Conservation (phyloP, 2,329 filamentous ascomycete genomes). For the Thielaviopsis euricoi region DNA sequence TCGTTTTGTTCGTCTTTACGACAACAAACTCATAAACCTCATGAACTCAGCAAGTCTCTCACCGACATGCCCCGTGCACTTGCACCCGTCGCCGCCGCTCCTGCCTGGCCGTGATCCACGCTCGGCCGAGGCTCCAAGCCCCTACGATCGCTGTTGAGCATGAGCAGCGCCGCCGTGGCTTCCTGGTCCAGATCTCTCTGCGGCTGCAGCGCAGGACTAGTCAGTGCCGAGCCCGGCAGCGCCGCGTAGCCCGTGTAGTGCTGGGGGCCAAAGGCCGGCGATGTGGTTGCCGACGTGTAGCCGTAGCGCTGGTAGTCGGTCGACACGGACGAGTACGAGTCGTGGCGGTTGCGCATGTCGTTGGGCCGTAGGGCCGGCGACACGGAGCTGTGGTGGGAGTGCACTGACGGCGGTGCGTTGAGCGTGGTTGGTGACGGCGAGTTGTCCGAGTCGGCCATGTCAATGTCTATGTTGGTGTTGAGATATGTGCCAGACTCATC, state of each 20-base stretch:
- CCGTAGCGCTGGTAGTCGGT: slow-evolving; percentile 35
- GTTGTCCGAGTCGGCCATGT: slow-evolving; percentile 39
- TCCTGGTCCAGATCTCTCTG: slow-evolving; percentile 52
- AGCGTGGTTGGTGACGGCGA: slow-evolving; percentile 31
- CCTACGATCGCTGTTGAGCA: slow-evolving; percentile 69
- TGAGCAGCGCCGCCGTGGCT: slow-evolving; percentile 70
- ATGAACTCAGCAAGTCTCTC: slow-evolving; percentile 31
- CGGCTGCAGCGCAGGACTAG: slow-evolving; percentile 40
- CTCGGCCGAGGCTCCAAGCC: slow-evolving; percentile 23
- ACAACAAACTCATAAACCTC: background rate
- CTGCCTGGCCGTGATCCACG: slow-evolving; percentile 31
- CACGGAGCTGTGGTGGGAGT: slow-evolving; percentile 29
- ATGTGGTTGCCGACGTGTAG: slow-evolving; percentile 34
- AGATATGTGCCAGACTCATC: slow-evolving; percentile 25
- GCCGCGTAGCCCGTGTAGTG: slow-evolving; percentile 25
- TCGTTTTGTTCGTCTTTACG: too few species aligned
- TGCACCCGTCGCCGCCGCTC: slow-evolving; percentile 2
- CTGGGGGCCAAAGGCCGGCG: slow-evolving; percentile 40
- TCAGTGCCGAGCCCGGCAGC: slow-evolving; percentile 32
- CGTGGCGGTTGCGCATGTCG: slow-evolving; percentile 28
- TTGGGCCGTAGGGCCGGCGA: slow-evolving; percentile 36
- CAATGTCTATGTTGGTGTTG: slow-evolving; percentile 51
- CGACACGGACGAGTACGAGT: slow-evolving; percentile 37
- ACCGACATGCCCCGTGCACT: slow-evolving; percentile 35
- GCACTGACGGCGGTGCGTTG: slow-evolving; percentile 18